phyloP scores from a whole-genome alignment of 2,329 filamentous ascomycete genomes.

The Aspergillus puulaauensis region DNA sequence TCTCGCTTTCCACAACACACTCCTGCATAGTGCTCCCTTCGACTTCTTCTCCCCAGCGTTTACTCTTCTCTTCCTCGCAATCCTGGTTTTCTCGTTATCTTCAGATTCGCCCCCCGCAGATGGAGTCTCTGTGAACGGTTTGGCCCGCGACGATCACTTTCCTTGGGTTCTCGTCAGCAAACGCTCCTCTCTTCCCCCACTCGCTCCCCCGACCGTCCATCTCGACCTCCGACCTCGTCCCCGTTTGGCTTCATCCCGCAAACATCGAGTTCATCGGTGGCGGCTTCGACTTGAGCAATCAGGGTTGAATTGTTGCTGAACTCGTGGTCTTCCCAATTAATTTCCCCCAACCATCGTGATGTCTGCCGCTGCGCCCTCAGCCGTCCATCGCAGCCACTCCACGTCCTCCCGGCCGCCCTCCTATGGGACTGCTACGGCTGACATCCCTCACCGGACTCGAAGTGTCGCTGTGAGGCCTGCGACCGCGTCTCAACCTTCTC shows the following conservation, averaged over 20 bases:
- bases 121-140: constrained; percentile 17
- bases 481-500: constrained; percentile 36
- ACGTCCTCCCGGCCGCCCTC: constrained; percentile 47
- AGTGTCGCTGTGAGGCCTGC: constrained; percentile 46
- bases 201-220: constrained; percentile 22
- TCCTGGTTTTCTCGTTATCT: neutral
- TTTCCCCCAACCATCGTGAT: constrained; percentile 29
- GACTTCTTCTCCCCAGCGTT: constrained; percentile 7
- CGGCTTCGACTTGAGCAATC: constrained; percentile 11
- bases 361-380: constrained; percentile 48
- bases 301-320: constrained; percentile 14
- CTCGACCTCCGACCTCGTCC: constrained; percentile 9
- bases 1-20: constrained; percentile 6
- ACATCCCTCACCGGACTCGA: constrained; percentile 47
- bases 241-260: constrained; percentile 15
- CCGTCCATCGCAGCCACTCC: constrained; percentile 52
- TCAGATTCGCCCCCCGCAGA: constrained; percentile 7
- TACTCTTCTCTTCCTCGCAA: constrained; percentile 5
- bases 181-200: constrained; percentile 20
- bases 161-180: constrained; percentile 23
- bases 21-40: constrained; percentile 5
- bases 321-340: constrained; percentile 3
- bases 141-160: constrained; percentile 17
- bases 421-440: constrained; percentile 40
- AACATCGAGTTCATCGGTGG: constrained; percentile 11